A percentile compares a stretch with the other conserved stretches of the same genome.
Conservation (phyloP, 1,139 yeast genomes). For the Zhuliangozyma parablackwelliae region DNA sequence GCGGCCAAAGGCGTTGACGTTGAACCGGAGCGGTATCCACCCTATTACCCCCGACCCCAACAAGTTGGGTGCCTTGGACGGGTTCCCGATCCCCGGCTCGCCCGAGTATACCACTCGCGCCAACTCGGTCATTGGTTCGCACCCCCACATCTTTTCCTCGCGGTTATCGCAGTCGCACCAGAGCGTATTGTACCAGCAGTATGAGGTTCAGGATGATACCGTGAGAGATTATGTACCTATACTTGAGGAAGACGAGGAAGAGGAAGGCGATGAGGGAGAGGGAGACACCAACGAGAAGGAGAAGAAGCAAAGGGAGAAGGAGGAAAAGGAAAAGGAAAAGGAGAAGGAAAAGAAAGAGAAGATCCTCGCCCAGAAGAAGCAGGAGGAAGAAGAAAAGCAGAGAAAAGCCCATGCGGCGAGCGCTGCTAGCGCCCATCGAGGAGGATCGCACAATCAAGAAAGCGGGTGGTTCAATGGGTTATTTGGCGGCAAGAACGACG, state of each 20-base stretch:
- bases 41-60: slow-evolving; percentile 6
- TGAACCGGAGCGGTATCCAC: slow-evolving; percentile 3
- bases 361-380: slow-evolving; percentile 5
- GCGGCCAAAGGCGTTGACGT: slow-evolving; percentile 10
- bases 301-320: slow-evolving; percentile 13
- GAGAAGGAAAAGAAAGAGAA: slow-evolving; percentile 12
- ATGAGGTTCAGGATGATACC: slow-evolving; percentile 46
- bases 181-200: slow-evolving; percentile 44
- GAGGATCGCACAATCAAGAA: slow-evolving; percentile 1
- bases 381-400: slow-evolving; percentile 2
- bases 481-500: slow-evolving; percentile 41
- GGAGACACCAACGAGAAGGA: slow-evolving; percentile 9
- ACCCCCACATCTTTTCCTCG: slow-evolving; percentile 27
- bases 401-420: slow-evolving; percentile 1
- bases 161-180: slow-evolving; percentile 45
- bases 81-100: slow-evolving; percentile 46
- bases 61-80: slow-evolving; percentile 24
- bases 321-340: slow-evolving; percentile 13
- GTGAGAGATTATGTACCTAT: slow-evolving; percentile 43
- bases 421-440: not conserved
- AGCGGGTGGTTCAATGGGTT: slow-evolving; percentile 49
- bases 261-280: slow-evolving; percentile 25
- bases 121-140: slow-evolving; percentile 41
- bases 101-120: slow-evolving; percentile 46
- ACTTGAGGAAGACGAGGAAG: slow-evolving; percentile 45